phyloP scores from a whole-genome alignment of 2,329 filamentous ascomycete species.

The Epichloe sylvatica region DNA sequence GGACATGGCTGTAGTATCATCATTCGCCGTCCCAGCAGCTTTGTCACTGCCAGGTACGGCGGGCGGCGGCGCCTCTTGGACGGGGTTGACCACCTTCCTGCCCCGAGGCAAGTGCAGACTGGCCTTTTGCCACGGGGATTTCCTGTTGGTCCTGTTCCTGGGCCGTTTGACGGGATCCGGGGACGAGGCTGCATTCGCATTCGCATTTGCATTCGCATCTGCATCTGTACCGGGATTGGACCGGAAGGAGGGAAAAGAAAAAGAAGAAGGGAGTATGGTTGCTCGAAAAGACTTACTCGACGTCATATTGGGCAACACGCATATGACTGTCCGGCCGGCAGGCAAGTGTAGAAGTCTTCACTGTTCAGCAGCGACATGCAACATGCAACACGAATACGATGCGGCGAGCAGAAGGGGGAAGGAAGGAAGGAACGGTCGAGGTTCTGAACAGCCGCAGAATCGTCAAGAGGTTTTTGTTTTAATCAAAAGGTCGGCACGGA shows the following conservation, averaged over 20 bases:
- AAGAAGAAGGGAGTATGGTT: constrained; percentile 22
- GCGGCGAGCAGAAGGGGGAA: constrained; percentile 10
- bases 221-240: constrained; percentile 14
- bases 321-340: constrained; percentile 14
- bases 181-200: background rate
- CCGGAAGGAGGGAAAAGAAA: constrained; percentile 22
- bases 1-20: background rate
- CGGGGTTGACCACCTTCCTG: constrained; percentile 5
- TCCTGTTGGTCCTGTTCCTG: constrained; percentile 1
- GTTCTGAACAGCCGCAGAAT: background rate
- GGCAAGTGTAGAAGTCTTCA: constrained; percentile 4
- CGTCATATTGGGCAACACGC: constrained; percentile 27
- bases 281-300: constrained; percentile 32
- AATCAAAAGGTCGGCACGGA: too few species aligned
- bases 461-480: background rate
- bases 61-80: constrained; percentile 10
- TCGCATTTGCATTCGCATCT: background rate
- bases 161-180: background rate
- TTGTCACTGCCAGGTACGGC: background rate
- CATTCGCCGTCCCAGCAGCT: background rate
- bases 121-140: constrained; percentile 13
- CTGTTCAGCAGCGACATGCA: constrained; percentile 8
- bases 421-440: background rate
- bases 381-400: constrained; percentile 8
- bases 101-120: constrained; percentile 7